Evolutionary conservation across 306 rosid genomes (phyloP).

Genomic region (Quercus agrifolia): DNA sequence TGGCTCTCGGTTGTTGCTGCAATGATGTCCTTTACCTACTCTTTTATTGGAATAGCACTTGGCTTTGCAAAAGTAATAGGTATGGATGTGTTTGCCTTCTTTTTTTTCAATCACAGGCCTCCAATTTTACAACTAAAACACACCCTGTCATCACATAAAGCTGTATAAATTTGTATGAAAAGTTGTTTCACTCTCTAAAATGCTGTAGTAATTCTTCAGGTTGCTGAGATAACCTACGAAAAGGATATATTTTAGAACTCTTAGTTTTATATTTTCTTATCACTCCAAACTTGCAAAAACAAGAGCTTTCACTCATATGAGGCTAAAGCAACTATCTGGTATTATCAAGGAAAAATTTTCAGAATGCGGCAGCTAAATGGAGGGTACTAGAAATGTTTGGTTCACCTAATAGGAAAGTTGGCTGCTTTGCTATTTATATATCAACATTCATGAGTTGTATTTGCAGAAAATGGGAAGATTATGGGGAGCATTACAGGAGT

Average conservation of each 20-base stretch:
- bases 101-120: not conserved
- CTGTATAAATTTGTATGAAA: not conserved
- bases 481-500: conserved; percentile 70
- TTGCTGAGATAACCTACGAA: not conserved
- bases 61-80: conserved; percentile 64
- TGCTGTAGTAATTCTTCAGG: not conserved
- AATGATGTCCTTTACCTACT: conserved; percentile 67
- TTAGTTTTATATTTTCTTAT: not conserved
- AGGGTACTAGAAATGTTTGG: not conserved
- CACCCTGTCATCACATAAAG: not conserved
- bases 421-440: not conserved
- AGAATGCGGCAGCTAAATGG: not conserved
- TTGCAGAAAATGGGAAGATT: conserved; percentile 68
- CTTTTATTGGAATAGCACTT: conserved; percentile 70
- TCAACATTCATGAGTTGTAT: not conserved
- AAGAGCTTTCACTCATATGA: not conserved
- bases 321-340: not conserved
- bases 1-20: conserved; percentile 79
- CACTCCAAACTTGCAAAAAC: not conserved
- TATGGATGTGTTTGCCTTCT: conserved; percentile 17
- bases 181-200: not conserved
- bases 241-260: not conserved
- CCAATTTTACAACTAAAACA: not conserved
- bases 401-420: not conserved
- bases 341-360: not conserved